Percentiles rank a stretch among this genome's conserved stretches.
Conservation (phyloP, 768 basidiomycete species). For the Suillus discolor region DNA sequence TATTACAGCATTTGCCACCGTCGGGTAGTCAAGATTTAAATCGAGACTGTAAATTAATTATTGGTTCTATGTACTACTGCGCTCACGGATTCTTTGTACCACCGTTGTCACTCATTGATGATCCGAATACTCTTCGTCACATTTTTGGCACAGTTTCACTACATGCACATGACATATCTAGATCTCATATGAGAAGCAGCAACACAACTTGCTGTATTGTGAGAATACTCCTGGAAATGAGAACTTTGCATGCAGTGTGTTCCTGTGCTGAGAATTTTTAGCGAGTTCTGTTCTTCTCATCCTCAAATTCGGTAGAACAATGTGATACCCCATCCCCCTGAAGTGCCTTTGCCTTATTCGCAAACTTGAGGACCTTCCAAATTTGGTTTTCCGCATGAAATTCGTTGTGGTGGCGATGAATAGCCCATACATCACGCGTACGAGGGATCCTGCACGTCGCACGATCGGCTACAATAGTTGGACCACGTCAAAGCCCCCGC, state of each 20-base stretch:
- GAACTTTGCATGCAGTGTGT: neutral
- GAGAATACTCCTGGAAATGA: neutral
- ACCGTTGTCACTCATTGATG: neutral
- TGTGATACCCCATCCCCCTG: neutral
- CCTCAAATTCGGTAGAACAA: no score
- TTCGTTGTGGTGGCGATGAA: neutral
- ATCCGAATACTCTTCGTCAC: neutral
- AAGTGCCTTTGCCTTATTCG: neutral
- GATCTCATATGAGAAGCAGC: neutral
- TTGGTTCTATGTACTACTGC: neutral
- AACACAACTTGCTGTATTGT: neutral
- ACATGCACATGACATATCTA: neutral
- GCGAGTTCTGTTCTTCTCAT: neutral
- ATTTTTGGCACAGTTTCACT: neutral
- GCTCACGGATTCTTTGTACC: neutral
- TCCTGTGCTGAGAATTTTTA: neutral
- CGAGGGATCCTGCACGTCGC: neutral
- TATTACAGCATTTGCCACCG: neutral
- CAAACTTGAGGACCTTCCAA: neutral
- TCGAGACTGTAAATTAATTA: neutral
- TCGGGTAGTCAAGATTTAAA: no score
- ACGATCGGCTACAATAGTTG: slow-evolving; percentile 14
- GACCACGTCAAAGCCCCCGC: slow-evolving; percentile 31
- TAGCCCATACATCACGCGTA: neutral
- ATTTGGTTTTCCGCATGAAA: neutral